These are phyloP conservation scores for Clonostachys solani DNA, from an alignment of 2,329 filamentous ascomycete genomes.

Conservation along the genomic window DNA sequence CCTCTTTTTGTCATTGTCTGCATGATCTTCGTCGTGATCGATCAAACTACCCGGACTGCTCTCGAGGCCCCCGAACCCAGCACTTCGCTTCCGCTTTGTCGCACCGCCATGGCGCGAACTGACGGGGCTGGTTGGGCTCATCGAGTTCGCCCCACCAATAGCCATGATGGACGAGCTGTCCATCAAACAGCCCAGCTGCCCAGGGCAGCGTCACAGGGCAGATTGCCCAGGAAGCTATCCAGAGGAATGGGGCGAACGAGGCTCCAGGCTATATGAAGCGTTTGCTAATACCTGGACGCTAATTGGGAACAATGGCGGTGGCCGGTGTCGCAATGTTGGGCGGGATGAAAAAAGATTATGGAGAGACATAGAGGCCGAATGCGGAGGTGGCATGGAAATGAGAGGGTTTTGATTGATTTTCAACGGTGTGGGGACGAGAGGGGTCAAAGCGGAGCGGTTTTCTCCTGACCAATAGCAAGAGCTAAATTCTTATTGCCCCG, in stretches of 20 bases:
- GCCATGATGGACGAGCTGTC: conserved; percentile 41
- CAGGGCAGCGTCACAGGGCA: background rate
- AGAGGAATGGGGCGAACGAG: background rate
- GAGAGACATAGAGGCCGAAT: background rate
- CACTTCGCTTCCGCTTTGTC: conserved; percentile 57
- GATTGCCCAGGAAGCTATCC: background rate
- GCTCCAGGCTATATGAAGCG: background rate
- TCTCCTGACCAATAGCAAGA: too few species aligned
- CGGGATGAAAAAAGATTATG: background rate
- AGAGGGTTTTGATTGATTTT: too few species aligned
- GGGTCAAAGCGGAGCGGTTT: too few species aligned
- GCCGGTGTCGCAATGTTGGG: conserved; percentile 1
- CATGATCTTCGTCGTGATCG: conserved; percentile 51
- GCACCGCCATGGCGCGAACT: conserved; percentile 44
- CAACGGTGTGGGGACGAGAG: too few species aligned
- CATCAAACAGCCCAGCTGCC: conserved; percentile 26
- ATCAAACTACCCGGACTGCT: conserved; percentile 54
- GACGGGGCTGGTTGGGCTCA: conserved; percentile 52
- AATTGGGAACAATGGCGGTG: background rate
- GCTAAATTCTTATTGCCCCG: too few species aligned
- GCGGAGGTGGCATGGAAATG: background rate
- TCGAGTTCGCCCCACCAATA: conserved; percentile 40
- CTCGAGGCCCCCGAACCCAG: conserved; percentile 44
- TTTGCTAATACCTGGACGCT: background rate
- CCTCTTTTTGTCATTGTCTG: conserved; percentile 55